Base-by-base conservation (phyloP, 1,284 basidiomycete genomes). In the Tilletia caries region DNA sequence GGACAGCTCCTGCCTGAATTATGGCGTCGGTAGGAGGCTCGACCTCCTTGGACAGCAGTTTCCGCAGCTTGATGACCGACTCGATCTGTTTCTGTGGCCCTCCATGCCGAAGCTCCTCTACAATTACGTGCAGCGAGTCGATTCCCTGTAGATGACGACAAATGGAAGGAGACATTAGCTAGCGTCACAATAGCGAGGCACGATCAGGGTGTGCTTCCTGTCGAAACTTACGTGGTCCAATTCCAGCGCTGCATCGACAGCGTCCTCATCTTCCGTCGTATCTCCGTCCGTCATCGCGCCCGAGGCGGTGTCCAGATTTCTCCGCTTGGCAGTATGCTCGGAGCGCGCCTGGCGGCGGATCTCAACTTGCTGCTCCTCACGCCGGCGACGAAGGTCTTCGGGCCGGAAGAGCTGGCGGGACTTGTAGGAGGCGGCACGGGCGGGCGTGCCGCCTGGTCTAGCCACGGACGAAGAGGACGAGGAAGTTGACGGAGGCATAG, bases 21-120 rank as follows among this genome's bases (percentile, higher is more conserved):
- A 99, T 95, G 82, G 91, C 90, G 85, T 98, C 96, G 84, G 98
- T 99, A n/a, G 95, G 95, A 44, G 95, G 95, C 84, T 98, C 98
- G 87, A 95, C 95, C 87, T 99, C 95, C 87, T 99, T 99, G 77
- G 95, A 98, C 70, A 98, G 89, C 84, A 75, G 70, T 84, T 98
- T 98, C 82, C 96, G 90, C 88, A 98, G 98, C 86, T 93, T 96
- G 80, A 86, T 88, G 29, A 95, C 97, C 79, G 93, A 91, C 84
- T 97, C 94, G 73, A 96, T 87, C 85, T 98, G 95, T 77, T 89
- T 90, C 75, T 97, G 93, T 54, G 90, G 86, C 84, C 95, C 91
- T 74, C 94, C 91, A 67, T 92, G 93, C 85, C 96, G 95, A 58
- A 98, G 93, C 71, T 91, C 94, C 71, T 88, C 85, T 73, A 99